Conservation (phyloP, 2,329 filamentous ascomycete genomes). For the Colletotrichum shisoi region DNA sequence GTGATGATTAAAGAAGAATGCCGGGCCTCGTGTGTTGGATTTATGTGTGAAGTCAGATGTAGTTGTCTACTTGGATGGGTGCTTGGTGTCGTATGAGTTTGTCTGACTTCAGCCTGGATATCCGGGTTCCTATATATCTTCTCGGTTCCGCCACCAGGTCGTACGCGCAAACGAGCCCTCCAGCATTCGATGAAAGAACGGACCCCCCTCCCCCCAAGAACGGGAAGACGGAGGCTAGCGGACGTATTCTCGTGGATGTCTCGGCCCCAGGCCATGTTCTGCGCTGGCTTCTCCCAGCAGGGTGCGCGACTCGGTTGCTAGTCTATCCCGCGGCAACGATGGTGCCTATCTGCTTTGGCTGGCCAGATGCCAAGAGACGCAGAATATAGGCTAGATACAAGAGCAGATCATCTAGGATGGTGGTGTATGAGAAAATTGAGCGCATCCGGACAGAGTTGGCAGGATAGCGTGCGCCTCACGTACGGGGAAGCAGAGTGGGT, state of each 20-base stretch:
- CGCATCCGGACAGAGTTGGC: constrained; percentile 20
- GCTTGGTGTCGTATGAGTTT: neutral
- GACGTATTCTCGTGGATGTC: constrained; percentile 15
- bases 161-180: constrained; percentile 2
- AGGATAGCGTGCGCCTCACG: constrained; percentile 26
- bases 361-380: constrained; percentile 6
- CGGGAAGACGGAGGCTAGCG: constrained; percentile 34
- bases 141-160: neutral
- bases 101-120: neutral
- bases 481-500: neutral
- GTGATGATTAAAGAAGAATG: too few species aligned
- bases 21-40: too few species aligned
- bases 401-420: neutral
- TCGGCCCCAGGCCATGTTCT: constrained; percentile 14
- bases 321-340: neutral
- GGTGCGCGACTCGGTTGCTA: constrained; percentile 1
- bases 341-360: neutral
- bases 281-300: neutral
- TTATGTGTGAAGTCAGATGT: too few species aligned
- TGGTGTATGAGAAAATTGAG: constrained; percentile 4
- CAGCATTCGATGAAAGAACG: constrained; percentile 5
- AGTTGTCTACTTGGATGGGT: neutral
- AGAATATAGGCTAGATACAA: constrained; percentile 7
- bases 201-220: neutral
- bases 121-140: constrained; percentile 24